Percentiles rank a stretch among this genome's conserved stretches.
phyloP scores from a whole-genome alignment of 345 rosid genomes.

The Corymbia maculata region DNA sequence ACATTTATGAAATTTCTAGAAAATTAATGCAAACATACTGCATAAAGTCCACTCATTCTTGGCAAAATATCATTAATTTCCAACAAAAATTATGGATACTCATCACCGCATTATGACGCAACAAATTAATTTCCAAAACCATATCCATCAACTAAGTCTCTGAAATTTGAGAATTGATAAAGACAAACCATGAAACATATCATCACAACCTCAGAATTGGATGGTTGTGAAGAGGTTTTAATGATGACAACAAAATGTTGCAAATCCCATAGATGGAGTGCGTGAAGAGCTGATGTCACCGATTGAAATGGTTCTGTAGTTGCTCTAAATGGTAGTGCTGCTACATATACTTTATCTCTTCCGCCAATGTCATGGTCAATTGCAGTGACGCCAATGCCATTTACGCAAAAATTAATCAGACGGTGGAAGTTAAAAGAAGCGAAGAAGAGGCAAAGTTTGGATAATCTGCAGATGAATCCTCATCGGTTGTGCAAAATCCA shows the following conservation, averaged over 20 bases:
- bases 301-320: conserved; percentile 41
- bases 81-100: background rate
- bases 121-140: background rate
- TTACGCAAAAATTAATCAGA: background rate
- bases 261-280: conserved; percentile 40
- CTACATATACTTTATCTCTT: conserved; percentile 51
- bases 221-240: conserved; percentile 21
- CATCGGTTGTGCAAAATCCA: background rate
- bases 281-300: conserved; percentile 43
- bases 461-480: background rate
- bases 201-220: conserved; percentile 22
- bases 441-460: background rate
- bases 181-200: background rate
- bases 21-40: background rate
- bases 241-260: conserved; percentile 60
- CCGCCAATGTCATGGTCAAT: background rate
- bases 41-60: background rate
- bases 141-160: background rate
- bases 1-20: background rate
- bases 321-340: conserved; percentile 44
- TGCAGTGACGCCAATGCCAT: conserved; percentile 11
- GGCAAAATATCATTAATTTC: background rate
- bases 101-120: background rate
- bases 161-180: background rate
- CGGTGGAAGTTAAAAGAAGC: background rate